Evolutionary conservation across 2,329 filamentous ascomycete genomes (phyloP), one percentile per base, ranked within the genome.

Genomic region (Phialophora tarda): DNA sequence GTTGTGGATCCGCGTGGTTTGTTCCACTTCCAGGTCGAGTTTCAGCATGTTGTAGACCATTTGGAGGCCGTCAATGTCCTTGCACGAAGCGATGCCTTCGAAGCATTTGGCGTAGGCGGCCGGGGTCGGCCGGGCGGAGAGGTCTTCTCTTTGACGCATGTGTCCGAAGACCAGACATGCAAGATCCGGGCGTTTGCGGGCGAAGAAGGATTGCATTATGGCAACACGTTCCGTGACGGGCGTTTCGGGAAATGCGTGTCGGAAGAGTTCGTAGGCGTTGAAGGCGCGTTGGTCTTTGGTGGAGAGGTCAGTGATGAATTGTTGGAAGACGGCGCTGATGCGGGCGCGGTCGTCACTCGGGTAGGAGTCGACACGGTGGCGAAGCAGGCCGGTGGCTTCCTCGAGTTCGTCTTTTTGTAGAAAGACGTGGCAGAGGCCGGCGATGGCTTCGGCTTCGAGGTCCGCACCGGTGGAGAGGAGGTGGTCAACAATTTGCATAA

Each of bases 41-140:
- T 97, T 98, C 71, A 97, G 84, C 87, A 97, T 94, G 75, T 97
- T 97, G 80, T 97, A 91, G 1, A 96, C 86, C 68, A 90, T 86
- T 65, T 88, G 86, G 23, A 97, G 80, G 50, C 88, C 88, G 63
- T 91, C 88, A 1, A 79, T 74, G 72, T 91, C 88, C 14, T 77
- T 79, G 8, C 83, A 82, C 32, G 81, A 80, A 3, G 89, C 89
- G 26, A 97, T 85, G 2, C 92, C 91, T 66, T 91, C 86, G 64
- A 98, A 89, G 68, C 89, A 93, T 38, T 84, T 80, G 3, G 91
- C 85, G 75, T 99, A 99, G 4, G 90, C 91, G 53, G 91, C 88
- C 10, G 86, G 78, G 2, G 83, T 89, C 0, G 95, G 92, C 0
- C 90, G 86, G 24, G 87, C 85, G 1, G 81, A 79, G 2, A 80